Base-by-base conservation (phyloP, 2,329 filamentous ascomycete species). In the Neonectria hederae region DNA sequence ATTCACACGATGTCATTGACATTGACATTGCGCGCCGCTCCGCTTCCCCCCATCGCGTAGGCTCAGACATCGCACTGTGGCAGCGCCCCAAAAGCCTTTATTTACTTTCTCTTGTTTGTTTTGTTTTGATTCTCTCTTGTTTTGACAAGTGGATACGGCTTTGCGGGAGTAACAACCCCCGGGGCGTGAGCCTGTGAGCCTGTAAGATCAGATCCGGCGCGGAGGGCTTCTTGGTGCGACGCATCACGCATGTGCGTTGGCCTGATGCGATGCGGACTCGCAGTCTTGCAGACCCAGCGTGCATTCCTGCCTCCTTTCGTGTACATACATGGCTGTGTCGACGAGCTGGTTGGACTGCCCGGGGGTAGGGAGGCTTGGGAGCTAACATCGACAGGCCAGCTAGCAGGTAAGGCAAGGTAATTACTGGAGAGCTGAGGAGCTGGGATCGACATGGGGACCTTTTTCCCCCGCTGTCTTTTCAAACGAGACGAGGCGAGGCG, bases 171-270 rank as follows among this genome's bases (percentile, higher is more conserved):
- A 68, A 68, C 65, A 52, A 58, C 48, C 43, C 26, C 48, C 38
- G 8, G 11, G 38, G n/a, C 38, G 38, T 42, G 38, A 40, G 19
- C 40, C 22, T 58, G 45, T 14, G 22, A 42, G 52, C 60, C 59
- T 60, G 66, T 69, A 19, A 61, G 52, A 65, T 55, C 59, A 63
- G 58, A 65, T 62, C 54, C 61, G 24, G 68, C 66, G 59, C 45
- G 58, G 59, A 59, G 57, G 43, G 46, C 43, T 64, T n/a, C 38
- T 52, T 35, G 45, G 65, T 65, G 59, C 54, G 54, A 67, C 66
- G 63, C 57, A 69, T 63, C 53, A 67, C 63, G 63, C 57, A 69
- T 63, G 55, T 54, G 66, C 65, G 66, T 67, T 62, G 55, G 66
- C 65, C 64, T 59, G 54, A 59, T 42, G 38, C 38, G 38, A 42